Conservation (phyloP, 2,329 filamentous ascomycete species). For the Phialocephala subalpina region DNA sequence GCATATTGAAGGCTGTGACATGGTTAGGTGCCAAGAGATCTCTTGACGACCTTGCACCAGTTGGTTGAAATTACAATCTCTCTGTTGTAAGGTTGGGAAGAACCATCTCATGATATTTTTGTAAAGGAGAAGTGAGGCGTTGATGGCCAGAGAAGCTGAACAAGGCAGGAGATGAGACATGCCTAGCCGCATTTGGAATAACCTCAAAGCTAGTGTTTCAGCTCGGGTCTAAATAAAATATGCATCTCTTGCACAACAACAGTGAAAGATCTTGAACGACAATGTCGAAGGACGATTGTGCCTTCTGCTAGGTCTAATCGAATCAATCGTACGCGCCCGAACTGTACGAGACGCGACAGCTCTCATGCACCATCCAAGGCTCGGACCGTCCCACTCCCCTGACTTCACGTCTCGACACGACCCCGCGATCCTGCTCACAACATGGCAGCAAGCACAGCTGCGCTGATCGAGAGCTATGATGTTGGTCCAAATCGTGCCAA, state of each 20-base stretch:
- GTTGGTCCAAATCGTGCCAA: not conserved
- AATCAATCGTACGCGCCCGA: not conserved
- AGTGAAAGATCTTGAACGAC: not conserved
- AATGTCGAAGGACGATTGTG: not conserved
- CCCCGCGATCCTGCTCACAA: not conserved
- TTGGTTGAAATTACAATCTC: not conserved
- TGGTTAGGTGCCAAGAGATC: not conserved
- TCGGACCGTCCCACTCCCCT: not conserved
- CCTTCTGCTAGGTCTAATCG: not conserved
- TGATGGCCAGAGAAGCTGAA: not conserved
- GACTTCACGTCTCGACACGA: not conserved
- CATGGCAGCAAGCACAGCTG: not conserved
- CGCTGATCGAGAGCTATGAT: not conserved
- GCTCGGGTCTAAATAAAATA: not conserved
- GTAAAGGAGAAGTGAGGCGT: not conserved
- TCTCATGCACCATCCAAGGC: not conserved
- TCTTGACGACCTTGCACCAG: too few relatives aligned
- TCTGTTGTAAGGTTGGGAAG: not conserved
- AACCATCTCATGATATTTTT: not conserved
- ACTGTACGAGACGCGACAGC: not conserved
- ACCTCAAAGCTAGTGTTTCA: not conserved
- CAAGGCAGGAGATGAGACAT: not conserved
- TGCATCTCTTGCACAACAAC: not conserved
- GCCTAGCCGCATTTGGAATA: not conserved
- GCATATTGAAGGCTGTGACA: not conserved